Percentiles rank a stretch among this genome's conserved stretches.
phyloP scores from a whole-genome alignment of 2,329 filamentous ascomycete genomes.

The Xylariaceae sp. region DNA sequence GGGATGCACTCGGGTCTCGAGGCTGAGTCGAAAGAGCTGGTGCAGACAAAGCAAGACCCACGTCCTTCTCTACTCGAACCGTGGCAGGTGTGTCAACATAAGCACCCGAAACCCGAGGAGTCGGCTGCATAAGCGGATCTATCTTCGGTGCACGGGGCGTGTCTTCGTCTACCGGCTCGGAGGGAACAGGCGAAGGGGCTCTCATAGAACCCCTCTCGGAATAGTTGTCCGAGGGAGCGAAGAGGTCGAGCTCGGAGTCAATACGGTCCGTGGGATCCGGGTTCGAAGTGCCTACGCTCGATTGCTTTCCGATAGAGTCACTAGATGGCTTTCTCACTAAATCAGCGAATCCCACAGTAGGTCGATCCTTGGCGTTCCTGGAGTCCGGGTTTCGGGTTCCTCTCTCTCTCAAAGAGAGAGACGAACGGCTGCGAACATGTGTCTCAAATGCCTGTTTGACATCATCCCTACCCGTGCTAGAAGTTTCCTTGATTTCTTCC shows the following conservation, averaged over 20 bases:
- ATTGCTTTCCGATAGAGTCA: constrained; percentile 45
- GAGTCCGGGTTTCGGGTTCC: constrained; percentile 21
- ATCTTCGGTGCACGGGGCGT: constrained; percentile 44
- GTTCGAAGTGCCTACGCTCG: constrained; percentile 45
- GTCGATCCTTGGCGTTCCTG: constrained; percentile 32
- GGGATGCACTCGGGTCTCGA: constrained; percentile 15
- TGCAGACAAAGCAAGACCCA: constrained; percentile 1
- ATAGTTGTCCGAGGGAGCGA: constrained; percentile 49
- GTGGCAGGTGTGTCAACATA: constrained; percentile 54
- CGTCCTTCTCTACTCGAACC: constrained; percentile 28
- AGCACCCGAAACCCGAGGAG: constrained; percentile 50
- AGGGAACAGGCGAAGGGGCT: constrained; percentile 43
- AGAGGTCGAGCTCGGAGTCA: constrained; percentile 51
- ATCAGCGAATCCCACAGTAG: constrained; percentile 44
- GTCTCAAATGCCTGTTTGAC: constrained; percentile 14
- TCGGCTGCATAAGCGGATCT: constrained; percentile 47
- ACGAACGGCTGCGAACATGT: constrained; percentile 19
- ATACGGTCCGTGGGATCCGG: constrained; percentile 52
- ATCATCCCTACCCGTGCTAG: constrained; percentile 7
- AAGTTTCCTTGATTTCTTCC: constrained; percentile 16
- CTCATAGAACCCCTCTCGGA: constrained; percentile 52
- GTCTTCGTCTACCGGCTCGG: constrained; percentile 35
- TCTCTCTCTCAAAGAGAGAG: constrained; percentile 21
- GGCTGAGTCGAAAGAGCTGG: constrained; percentile 1
- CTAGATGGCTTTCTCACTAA: constrained; percentile 40